These are phyloP conservation scores for Casuarina equisetifolia DNA, from an alignment of 306 rosid species.

Conservation along the genomic window DNA sequence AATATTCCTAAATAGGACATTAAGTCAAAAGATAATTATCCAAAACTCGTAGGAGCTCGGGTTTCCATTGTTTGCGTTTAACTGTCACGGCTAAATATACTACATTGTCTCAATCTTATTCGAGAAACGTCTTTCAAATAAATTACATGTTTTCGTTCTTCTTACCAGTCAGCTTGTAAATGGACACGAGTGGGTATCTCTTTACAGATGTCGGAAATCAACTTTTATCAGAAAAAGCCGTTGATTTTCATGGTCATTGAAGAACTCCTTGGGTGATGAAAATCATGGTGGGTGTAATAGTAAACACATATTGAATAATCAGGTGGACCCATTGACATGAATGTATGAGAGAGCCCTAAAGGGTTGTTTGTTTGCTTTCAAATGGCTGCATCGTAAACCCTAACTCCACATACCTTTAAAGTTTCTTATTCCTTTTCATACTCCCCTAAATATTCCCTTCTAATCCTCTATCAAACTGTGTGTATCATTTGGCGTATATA, in stretches of 20 bases:
- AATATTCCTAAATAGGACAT: no score
- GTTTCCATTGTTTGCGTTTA: no score
- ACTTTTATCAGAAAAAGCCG: conserved; percentile 1
- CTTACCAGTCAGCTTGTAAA: not conserved
- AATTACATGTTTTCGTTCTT: no score
- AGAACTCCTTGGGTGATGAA: conserved; percentile 29
- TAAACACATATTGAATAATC: conserved; percentile 44
- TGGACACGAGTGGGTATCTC: not conserved
- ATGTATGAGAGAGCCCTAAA: conserved; percentile 45
- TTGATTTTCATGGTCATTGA: conserved; percentile 21
- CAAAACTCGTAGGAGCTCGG: no score
- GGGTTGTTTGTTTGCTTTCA: conserved; percentile 73
- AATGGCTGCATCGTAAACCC: conserved; percentile 48
- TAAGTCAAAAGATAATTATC: no score
- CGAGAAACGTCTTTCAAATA: no score
- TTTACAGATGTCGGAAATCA: conserved; percentile 7
- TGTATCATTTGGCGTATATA: conserved; percentile 38
- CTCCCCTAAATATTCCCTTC: conserved; percentile 65
- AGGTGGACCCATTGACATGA: conserved; percentile 76
- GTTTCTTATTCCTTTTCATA: conserved; percentile 59
- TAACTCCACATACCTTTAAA: conserved; percentile 40
- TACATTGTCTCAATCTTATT: no score
- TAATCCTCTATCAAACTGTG: conserved; percentile 49
- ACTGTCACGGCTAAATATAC: no score
- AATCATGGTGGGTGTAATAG: conserved; percentile 49